Percentiles rank a stretch among this genome's conserved stretches.
These are phyloP conservation scores for Dalbergia cultrata DNA, from an alignment of 306 rosid genomes.

Conservation along the genomic window DNA sequence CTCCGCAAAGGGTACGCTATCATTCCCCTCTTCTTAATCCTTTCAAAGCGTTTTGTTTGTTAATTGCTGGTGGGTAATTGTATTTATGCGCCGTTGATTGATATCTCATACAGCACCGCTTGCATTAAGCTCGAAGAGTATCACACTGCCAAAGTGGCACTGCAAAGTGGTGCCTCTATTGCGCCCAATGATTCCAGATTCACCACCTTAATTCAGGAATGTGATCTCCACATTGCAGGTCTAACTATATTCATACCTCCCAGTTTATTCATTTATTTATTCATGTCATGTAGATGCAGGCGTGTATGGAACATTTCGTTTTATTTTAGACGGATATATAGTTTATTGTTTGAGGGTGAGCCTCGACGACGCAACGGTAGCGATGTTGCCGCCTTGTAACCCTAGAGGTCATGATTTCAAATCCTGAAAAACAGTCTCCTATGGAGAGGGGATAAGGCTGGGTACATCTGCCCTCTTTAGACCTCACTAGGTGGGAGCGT, in stretches of 20 bases:
- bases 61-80: neutral
- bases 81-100: too few species aligned
- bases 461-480: too few species aligned
- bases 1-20: conserved; percentile 79
- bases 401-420: too few species aligned
- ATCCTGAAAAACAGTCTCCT: too few species aligned
- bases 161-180: conserved; percentile 75
- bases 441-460: too few species aligned
- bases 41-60: neutral
- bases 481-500: too few species aligned
- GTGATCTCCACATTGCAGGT: conserved; percentile 78
- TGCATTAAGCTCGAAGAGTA: conserved; percentile 88
- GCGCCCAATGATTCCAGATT: conserved; percentile 71
- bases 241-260: neutral
- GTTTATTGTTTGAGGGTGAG: too few species aligned
- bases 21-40: neutral
- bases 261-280: neutral
- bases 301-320: neutral
- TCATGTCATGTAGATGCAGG: neutral
- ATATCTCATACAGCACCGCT: conserved; percentile 61
- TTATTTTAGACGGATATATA: too few species aligned
- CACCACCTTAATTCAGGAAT: conserved; percentile 66
- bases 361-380: too few species aligned
- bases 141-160: conserved; percentile 86
- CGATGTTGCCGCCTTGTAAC: too few species aligned